A percentile compares a stretch with the other conserved stretches of the same genome.
Conservation (phyloP, 2,329 filamentous ascomycete species). For the Paecilomyces niveus region DNA sequence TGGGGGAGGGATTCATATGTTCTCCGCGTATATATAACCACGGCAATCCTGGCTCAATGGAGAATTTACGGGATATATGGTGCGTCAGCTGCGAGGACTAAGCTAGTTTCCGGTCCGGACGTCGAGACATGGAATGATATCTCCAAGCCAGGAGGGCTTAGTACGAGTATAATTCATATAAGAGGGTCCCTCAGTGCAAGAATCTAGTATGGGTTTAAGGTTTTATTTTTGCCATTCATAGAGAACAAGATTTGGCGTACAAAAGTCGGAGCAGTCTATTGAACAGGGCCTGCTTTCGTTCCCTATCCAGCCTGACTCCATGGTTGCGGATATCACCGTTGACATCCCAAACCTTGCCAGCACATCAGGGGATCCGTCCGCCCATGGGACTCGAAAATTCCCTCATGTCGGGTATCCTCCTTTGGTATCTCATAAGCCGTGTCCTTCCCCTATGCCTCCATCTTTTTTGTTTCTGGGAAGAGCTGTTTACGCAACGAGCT, state of each 20-base stretch:
- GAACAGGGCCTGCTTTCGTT: background rate
- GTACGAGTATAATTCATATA: too few relatives aligned
- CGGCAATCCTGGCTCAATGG: too few relatives aligned
- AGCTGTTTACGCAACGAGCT: constrained; percentile 76
- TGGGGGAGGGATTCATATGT: too few relatives aligned
- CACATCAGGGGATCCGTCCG: background rate
- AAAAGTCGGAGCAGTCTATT: background rate
- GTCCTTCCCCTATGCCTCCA: background rate
- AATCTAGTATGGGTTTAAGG: background rate
- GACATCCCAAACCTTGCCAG: background rate
- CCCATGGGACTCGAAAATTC: background rate
- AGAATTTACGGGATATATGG: too few relatives aligned
- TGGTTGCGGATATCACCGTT: background rate
- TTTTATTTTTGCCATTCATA: background rate
- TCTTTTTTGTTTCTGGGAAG: background rate
- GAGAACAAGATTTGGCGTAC: background rate
- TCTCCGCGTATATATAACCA: too few relatives aligned
- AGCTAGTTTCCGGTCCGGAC: too few relatives aligned
- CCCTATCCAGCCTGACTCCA: background rate
- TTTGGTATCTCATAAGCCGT: background rate
- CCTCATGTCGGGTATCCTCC: background rate
- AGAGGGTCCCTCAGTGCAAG: background rate
- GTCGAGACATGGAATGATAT: too few relatives aligned
- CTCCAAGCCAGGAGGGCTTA: too few relatives aligned
- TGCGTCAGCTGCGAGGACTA: too few relatives aligned